Conservation (phyloP, 1,284 basidiomycete species). For the Hymenochaete sp. region DNA sequence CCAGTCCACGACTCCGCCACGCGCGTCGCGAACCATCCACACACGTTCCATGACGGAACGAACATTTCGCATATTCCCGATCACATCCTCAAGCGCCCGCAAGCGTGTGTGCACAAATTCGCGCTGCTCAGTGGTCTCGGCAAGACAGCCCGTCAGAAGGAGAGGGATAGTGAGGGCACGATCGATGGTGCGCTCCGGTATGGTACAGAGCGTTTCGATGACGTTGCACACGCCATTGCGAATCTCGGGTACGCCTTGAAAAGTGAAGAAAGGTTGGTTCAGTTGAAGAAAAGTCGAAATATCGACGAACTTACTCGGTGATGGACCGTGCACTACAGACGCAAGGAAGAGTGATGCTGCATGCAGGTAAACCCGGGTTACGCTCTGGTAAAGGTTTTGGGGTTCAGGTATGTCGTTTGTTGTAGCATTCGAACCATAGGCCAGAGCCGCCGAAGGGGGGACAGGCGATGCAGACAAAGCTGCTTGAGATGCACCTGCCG, state of each 20-base stretch:
- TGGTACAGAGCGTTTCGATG: conserved; percentile 41
- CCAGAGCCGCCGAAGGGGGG: not conserved
- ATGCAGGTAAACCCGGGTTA: conserved; percentile 52
- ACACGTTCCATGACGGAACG: conserved; percentile 54
- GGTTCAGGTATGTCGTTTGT: too few species aligned
- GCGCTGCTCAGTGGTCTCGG: conserved; percentile 50
- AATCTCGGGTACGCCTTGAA: conserved; percentile 66
- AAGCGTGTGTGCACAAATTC: conserved; percentile 55
- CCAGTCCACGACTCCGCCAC: conserved; percentile 46
- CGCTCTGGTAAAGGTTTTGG: not conserved
- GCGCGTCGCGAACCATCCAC: conserved; percentile 55
- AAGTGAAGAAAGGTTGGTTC: conserved; percentile 11
- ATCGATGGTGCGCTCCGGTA: conserved; percentile 44
- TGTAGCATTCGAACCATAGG: not conserved
- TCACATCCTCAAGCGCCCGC: conserved; percentile 43
- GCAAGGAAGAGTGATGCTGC: conserved; percentile 61
- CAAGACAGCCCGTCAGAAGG: conserved; percentile 61
- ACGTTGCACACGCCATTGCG: conserved; percentile 44
- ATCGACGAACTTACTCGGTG: conserved; percentile 43
- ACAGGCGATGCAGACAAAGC: not conserved
- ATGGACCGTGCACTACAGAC: conserved; percentile 58
- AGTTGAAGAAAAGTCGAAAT: conserved; percentile 1
- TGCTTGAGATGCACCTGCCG: conserved; percentile 11
- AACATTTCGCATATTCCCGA: conserved; percentile 56
- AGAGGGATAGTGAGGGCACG: conserved; percentile 63